These are phyloP conservation scores for Xylaria sp. DNA, from an alignment of 2,329 filamentous ascomycete species.

Conservation along the genomic window DNA sequence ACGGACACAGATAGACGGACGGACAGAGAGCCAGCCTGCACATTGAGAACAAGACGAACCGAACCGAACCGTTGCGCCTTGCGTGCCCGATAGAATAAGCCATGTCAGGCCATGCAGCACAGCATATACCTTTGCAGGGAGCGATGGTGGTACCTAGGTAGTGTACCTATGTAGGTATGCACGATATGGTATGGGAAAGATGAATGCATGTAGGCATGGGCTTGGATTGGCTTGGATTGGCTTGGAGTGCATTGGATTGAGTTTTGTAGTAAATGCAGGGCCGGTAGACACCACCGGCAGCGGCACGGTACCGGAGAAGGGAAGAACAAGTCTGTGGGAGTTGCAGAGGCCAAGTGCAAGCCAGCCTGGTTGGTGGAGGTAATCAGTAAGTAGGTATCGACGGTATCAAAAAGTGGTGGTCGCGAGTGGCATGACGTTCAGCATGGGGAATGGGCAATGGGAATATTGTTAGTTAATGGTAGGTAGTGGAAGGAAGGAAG, in stretches of 20 bases:
- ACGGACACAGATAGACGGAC: too few relatives aligned
- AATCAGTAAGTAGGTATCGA: too few relatives aligned
- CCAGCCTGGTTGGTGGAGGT: too few relatives aligned
- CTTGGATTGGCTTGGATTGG: background rate
- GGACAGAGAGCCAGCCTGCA: background rate
- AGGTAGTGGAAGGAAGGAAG: background rate
- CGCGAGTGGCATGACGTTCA: too few relatives aligned
- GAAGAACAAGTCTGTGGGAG: too few relatives aligned
- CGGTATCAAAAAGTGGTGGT: too few relatives aligned
- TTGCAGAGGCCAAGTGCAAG: too few relatives aligned
- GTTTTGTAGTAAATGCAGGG: background rate
- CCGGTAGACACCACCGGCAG: background rate
- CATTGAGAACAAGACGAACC: conserved; percentile 24
- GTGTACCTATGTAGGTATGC: background rate
- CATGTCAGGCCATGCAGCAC: conserved; percentile 29
- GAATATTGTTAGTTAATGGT: background rate
- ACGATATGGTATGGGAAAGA: background rate
- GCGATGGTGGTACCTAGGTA: background rate
- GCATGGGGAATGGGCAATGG: too few relatives aligned
- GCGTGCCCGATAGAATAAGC: conserved; percentile 31
- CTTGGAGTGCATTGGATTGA: too few relatives aligned
- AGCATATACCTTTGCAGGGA: background rate
- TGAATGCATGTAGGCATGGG: too few relatives aligned
- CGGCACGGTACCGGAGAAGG: too few relatives aligned
- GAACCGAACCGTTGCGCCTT: conserved; percentile 33